Percentiles rank a stretch among this genome's conserved stretches.
Evolutionary conservation across 345 rosid genomes (phyloP).

Genomic region (Eutrema heterophyllum): DNA sequence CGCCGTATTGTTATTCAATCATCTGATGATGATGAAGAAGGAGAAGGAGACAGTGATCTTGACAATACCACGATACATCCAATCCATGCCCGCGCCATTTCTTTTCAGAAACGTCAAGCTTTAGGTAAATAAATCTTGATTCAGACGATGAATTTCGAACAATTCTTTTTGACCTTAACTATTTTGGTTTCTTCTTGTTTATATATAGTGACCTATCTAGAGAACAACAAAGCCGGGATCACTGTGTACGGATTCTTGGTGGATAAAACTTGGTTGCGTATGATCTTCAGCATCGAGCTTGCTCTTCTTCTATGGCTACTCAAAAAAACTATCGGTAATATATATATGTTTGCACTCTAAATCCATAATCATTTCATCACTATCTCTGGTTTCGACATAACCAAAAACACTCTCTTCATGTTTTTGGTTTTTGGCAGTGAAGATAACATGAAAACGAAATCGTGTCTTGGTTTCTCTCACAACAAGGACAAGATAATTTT

Average conservation of each 20-base stretch:
- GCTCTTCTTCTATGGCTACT: constrained; percentile 87
- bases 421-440: constrained; percentile 28
- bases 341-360: neutral
- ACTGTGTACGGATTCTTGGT: constrained; percentile 79
- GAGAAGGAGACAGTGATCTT: constrained; percentile 52
- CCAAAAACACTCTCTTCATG: neutral
- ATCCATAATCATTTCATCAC: neutral
- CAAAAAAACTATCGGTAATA: constrained; percentile 64
- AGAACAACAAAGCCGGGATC: constrained; percentile 78
- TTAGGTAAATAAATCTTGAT: constrained; percentile 44
- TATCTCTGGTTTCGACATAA: neutral
- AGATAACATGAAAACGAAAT: constrained; percentile 25
- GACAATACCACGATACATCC: constrained; percentile 53
- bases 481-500: neutral
- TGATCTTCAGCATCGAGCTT: constrained; percentile 70
- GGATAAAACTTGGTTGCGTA: constrained; percentile 76
- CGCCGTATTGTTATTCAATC: constrained; percentile 33
- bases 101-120: constrained; percentile 80
- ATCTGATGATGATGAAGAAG: constrained; percentile 58
- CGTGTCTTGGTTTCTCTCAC: constrained; percentile 6
- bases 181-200: neutral
- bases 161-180: neutral
- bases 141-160: neutral
- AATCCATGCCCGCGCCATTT: constrained; percentile 53
- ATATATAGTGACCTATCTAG: constrained; percentile 65